Base-by-base conservation (phyloP, 148 eudicot genomes). In the Cornus florida region DNA sequence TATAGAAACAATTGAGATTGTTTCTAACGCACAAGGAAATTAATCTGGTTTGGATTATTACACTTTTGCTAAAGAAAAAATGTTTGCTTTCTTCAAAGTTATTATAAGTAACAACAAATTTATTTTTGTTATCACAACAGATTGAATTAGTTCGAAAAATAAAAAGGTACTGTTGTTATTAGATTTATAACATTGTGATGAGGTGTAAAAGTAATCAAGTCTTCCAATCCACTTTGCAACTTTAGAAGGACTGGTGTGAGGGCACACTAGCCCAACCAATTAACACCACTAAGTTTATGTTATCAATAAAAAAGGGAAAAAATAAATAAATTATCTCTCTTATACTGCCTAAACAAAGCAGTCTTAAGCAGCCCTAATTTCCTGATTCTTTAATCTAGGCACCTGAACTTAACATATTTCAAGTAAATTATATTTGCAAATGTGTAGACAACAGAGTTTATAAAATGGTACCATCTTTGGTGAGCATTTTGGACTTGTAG, bases 401-500 rank as follows among this genome's bases (percentile, higher is more conserved):
- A 53, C 59, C 19, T 4, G 59, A 53, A 14, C 19, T 11, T 13
- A 12, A 11, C 19, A 53, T 53, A 53, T 14, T 53, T 16, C 17
- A 53, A 53, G 4, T 7, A 53, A 53, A 11, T 53, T 32, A 23
- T 13, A 59, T 33, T 23, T 23, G 31, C 19, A 72, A 48, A 57
- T 16, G 62, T 57, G 62, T 57, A 57, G 20, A 57, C 20, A 43
- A 6, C 2, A n/a, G 23, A 62, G 66, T 62, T 20, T 5, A 46
- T 28, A 39, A 76, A 71, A 22, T 70, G 14, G 35, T 82, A 85
- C 87, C 84, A 28, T 16, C 31, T 70, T 23, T 20, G 20, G 48
- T 17, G 50, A 43, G 73, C 23, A 62, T 59, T 83, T 89, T 81
- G 20, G 71, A 82, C 14, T 71, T 50, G 79, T 75, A 22, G 76